Percentiles rank a stretch among this genome's conserved stretches.
Conservation (phyloP, 768 basidiomycete species). For the Mycena olivaceomarginata region DNA sequence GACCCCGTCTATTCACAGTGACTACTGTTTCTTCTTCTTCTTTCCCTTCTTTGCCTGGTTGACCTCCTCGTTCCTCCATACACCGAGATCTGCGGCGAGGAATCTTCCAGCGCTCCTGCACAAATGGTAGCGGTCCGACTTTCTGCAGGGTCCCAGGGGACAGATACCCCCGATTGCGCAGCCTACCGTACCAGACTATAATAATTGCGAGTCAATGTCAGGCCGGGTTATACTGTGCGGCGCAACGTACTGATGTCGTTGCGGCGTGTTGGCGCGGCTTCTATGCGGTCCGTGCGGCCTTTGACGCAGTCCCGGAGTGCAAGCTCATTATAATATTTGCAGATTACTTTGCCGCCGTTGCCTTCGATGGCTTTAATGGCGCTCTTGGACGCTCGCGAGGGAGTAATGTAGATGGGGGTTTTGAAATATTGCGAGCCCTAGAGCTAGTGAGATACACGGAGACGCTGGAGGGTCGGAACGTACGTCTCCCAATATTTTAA, state of each 20-base stretch:
- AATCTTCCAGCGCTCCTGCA: conserved; percentile 82
- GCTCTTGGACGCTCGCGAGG: conserved; percentile 90
- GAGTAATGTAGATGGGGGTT: conserved; percentile 84
- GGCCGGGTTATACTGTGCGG: conserved; percentile 10
- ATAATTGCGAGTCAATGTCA: conserved; percentile 21
- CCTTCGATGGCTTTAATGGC: conserved; percentile 92
- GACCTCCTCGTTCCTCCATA: conserved; percentile 70
- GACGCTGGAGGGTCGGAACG: conserved; percentile 47
- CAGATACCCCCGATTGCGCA: conserved; percentile 85
- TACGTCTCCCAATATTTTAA: conserved; percentile 93
- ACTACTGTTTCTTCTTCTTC: conserved; percentile 28
- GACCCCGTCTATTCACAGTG: not conserved
- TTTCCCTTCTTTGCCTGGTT: conserved; percentile 54
- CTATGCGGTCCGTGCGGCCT: conserved; percentile 79
- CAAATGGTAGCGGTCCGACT: conserved; percentile 72
- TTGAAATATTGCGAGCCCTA: conserved; percentile 83
- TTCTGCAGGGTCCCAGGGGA: conserved; percentile 74
- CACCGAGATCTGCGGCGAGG: conserved; percentile 76
- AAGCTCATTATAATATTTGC: conserved; percentile 93
- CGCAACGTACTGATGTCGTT: conserved; percentile 84
- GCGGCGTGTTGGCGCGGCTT: conserved; percentile 90
- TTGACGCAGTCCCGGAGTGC: conserved; percentile 88
- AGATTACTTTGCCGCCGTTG: conserved; percentile 88
- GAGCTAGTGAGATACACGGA: conserved; percentile 14
- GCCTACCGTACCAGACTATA: conserved; percentile 86